Base-by-base conservation (phyloP, 2,329 filamentous ascomycete species). In the Thielaviopsis cerberus region DNA sequence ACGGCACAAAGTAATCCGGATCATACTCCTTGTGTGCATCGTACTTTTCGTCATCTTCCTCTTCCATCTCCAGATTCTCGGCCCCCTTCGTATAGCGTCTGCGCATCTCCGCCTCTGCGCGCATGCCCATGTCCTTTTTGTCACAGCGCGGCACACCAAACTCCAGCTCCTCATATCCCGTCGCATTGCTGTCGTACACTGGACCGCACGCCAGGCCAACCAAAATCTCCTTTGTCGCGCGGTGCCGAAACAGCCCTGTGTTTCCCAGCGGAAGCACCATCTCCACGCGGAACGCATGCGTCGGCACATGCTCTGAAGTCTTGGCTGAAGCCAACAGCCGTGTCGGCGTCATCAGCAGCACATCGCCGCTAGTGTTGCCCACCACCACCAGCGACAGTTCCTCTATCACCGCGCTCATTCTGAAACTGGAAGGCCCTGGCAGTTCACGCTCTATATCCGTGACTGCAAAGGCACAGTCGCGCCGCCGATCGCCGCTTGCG, bases 371-470 rank as follows among this genome's bases (percentile, higher is more conserved):
- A n/a, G 81, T 76, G 11, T 81, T 83, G 0, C 77, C 86, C 1
- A 83, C 71, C 2, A 87, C 72, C 8, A 89, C 76, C 15, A 89
- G 71, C n/a, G 76, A 82, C 1, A 92, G 72, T 63, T 86, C 81
- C 0, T 83, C 83, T 1, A 90, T 82, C 23, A 87, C 62, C 3
- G 48, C 41, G 13, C 23, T 24, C 23, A 60, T 23, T 17, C 26
- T n/a, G 24, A n/a, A 22, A n/a, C 30, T 52, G 34, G 8, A 20
- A 3, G 22, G n/a, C n/a, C 3, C 17, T 4, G n/a, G n/a, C 41
- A 7, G 17, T 4, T 8, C n/a, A 22, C 41, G 41, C 8, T 48
- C 17, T 10, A 48, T 7, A 6, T n/a, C n/a, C 1, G 13, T 1
- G 17, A n/a, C 41, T 8, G 41, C 17, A 22, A 17, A 48, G n/a